Evolutionary conservation across 371 early-diverging fungal genomes (phyloP), one percentile per base, ranked within the genome.

Genomic region (Phascolomyces articulosus): DNA sequence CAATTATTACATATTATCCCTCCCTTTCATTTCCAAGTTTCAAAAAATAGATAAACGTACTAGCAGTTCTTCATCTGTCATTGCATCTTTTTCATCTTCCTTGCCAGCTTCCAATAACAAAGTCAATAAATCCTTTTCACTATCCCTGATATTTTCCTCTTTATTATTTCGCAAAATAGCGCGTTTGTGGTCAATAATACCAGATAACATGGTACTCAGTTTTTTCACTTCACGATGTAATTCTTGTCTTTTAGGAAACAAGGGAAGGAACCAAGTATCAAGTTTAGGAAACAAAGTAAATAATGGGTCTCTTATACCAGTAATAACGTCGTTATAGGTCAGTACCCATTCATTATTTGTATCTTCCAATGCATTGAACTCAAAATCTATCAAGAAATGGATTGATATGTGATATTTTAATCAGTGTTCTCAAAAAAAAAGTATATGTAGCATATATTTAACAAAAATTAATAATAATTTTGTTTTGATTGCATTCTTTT

Each of bases 51-150:
- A 34, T 29, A 18, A 2, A 47, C 49, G 4, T 38, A 67, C 71
- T n/a, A 48, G 55, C 10, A 72, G 64, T 13, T 72, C 72, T 15
- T 60, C 57, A 40, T 68, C 58, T 2, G 80, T 53, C 48, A 79
- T 15, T 10, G 20, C 48, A n/a, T 47, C 65, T 2, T 65, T 73
- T 27, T 65, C 77, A 9, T 70, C 72, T 16, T 65, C 47, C 40
- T 66, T 61, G 55, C 74, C 77, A 58, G 74, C 69, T 62, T 84
- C 79, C 40, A 86, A 69, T 85, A 87, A 78, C 64, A 87, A 67
- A 0, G 85, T 77, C 38, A 86, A 69, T 54, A 86, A 58, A 53
- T 86, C 86, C 18, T 71, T 79, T 34, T 81, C 78, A 20, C 15
- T 41, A 4, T 60, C 60, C 16, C 47, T 47, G n/a, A 60, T n/a